Base-by-base conservation (phyloP, 2,329 filamentous ascomycete species). In the Penicillium sp. region DNA sequence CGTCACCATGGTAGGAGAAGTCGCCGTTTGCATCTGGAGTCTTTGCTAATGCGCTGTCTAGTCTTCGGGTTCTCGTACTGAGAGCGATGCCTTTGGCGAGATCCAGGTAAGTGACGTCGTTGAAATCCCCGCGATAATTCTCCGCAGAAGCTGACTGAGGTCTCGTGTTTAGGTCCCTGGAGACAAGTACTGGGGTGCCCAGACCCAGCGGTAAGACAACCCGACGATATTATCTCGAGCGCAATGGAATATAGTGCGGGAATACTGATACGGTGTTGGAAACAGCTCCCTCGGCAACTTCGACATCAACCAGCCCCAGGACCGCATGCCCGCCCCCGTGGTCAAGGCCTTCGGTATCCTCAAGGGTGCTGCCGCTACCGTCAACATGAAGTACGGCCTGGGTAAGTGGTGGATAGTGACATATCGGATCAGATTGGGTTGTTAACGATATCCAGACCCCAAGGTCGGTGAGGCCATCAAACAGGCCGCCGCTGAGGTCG, bases 101-200 rank as follows among this genome's bases (percentile, higher is more conserved):
- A 84, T 99, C 74, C 85, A 96, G 70, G 76, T 78, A 55, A 59
- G 69, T 63, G 43, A 36, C 22, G 10, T 40, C 14, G 13, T 24
- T 36, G 11, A n/a, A 6, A 38, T 28, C 24, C 33, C 25, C 30
- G 41, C 18, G 16, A 13, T 31, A 20, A 20, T 16, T 20, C 14
- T 43, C 25, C 33, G 46, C 27, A 53, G 20, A 28, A 49, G 42
- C 58, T 66, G 49, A 65, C 41, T 18, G 27, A 18, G 42, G 39
- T 31, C 30, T 36, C 35, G 42, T 50, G 24, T 44, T 42, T 56
- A 76, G 80, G 92, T 97, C 64, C 83, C 88, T 38, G 82, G 82
- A 60, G 90, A 96, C 84, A 92, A 88, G 80, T 99, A 99, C 83
- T 99, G 94, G 92, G 94, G 94, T 70, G 92, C 92, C 55, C 92